Evolutionary conservation across 23 red algal species (phyloP).

Genomic region (Gracilaria domingensis): DNA sequence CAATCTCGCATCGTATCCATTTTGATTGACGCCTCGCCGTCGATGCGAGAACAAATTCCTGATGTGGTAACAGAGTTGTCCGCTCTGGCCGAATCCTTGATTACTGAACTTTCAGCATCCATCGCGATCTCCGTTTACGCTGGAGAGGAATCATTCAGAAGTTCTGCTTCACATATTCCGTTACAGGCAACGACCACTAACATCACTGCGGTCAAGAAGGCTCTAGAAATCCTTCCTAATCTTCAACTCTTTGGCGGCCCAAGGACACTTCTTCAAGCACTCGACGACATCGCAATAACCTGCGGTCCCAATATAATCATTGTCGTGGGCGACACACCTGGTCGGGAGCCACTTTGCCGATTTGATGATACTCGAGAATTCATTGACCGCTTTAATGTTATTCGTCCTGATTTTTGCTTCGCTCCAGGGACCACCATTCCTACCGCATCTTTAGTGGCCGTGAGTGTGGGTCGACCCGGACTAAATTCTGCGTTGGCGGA

Average conservation of each 20-base stretch:
- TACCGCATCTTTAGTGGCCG: background rate
- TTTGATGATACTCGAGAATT: background rate
- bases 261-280: background rate
- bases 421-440: background rate
- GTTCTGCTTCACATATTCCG: background rate
- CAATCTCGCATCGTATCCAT: background rate
- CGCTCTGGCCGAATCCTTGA: background rate
- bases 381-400: background rate
- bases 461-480: background rate
- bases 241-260: background rate
- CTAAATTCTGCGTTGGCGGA: background rate
- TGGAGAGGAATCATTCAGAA: no score
- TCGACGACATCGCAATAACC: background rate
- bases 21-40: background rate
- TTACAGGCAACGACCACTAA: background rate
- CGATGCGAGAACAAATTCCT: slow-evolving; percentile 5
- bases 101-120: background rate
- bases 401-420: background rate
- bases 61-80: background rate
- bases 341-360: background rate
- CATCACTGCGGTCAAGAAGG: background rate
- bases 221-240: background rate
- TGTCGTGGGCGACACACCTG: background rate
- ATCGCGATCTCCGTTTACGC: background rate
- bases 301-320: background rate